Conservation (phyloP, 75 land plant species). For the Chamaecyparis obtusa region DNA sequence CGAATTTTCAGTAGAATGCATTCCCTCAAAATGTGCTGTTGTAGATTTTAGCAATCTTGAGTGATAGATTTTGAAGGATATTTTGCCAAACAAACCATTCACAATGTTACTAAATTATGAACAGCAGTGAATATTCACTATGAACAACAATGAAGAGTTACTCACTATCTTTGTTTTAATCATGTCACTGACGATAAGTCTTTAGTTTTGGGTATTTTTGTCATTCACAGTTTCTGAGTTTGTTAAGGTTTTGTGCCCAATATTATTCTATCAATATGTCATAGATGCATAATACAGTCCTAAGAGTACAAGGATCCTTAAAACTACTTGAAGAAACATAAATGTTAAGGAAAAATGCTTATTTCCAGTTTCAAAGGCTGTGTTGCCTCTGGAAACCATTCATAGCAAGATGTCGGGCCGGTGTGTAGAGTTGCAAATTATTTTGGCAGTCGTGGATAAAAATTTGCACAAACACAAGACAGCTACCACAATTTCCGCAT, state of each 20-base stretch:
- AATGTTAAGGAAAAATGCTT: too few species aligned
- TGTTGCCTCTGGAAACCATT: too few species aligned
- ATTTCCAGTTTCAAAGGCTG: too few species aligned
- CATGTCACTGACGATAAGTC: background rate
- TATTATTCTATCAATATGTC: background rate
- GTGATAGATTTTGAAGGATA: background rate
- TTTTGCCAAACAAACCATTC: background rate
- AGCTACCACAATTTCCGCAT: too few species aligned
- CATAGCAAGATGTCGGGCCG: too few species aligned
- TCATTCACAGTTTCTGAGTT: background rate
- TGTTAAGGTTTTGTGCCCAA: background rate
- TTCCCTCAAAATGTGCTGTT: background rate
- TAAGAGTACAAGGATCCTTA: too few species aligned
- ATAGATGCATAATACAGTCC: background rate
- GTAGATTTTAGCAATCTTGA: background rate
- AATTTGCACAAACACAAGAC: too few species aligned
- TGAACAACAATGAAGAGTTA: background rate
- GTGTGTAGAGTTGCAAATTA: too few species aligned
- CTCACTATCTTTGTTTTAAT: background rate
- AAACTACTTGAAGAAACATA: too few species aligned
- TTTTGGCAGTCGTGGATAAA: too few species aligned
- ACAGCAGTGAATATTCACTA: background rate
- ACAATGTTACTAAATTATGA: background rate
- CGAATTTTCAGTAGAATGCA: background rate
- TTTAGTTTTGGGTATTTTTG: background rate